A percentile compares a stretch with the other conserved stretches of the same genome.
Evolutionary conservation across 2,329 filamentous ascomycete genomes (phyloP).

Genomic region (Dendryphion nanum): DNA sequence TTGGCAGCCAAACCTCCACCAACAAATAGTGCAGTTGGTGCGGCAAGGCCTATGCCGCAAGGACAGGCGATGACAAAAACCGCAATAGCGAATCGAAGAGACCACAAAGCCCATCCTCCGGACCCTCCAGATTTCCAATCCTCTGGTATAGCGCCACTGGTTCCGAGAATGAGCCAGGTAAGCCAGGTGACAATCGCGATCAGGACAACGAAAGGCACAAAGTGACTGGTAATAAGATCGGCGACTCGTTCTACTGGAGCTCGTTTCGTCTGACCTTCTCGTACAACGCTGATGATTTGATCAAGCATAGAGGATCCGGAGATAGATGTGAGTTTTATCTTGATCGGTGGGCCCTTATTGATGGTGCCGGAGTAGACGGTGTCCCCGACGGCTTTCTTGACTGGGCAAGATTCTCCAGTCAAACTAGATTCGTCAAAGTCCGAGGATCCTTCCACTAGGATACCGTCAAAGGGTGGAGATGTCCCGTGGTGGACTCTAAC

Average conservation of each 20-base stretch:
- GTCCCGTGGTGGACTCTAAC: slow-evolving; percentile 75
- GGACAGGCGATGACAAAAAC: slow-evolving; percentile 87
- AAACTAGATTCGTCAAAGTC: slow-evolving; percentile 87
- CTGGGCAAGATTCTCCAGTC: slow-evolving; percentile 71
- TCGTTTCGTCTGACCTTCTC: slow-evolving; percentile 73
- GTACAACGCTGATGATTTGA: slow-evolving; percentile 73
- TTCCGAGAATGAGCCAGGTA: slow-evolving; percentile 66
- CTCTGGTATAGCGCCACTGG: slow-evolving; percentile 56
- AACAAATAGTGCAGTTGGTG: slow-evolving; percentile 80
- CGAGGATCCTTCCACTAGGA: slow-evolving; percentile 56
- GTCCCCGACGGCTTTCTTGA: slow-evolving; percentile 64
- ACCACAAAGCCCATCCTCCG: slow-evolving; percentile 71
- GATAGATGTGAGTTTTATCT: slow-evolving; percentile 62
- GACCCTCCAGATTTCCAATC: slow-evolving; percentile 54
- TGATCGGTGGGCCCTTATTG: slow-evolving; percentile 65
- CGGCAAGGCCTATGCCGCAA: slow-evolving; percentile 80
- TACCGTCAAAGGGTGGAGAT: slow-evolving; percentile 82
- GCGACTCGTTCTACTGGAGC: slow-evolving; percentile 75
- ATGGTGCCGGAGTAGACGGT: slow-evolving; percentile 71
- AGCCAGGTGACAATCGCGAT: slow-evolving; percentile 71
- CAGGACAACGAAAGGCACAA: slow-evolving; percentile 70
- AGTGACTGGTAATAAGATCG: slow-evolving; percentile 71
- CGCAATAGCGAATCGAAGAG: slow-evolving; percentile 78
- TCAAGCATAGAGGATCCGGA: slow-evolving; percentile 74
- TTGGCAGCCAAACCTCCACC: slow-evolving; percentile 77